These are phyloP conservation scores for Penicillium freii DNA, from an alignment of 2,329 filamentous ascomycete species.

Conservation along the genomic window DNA sequence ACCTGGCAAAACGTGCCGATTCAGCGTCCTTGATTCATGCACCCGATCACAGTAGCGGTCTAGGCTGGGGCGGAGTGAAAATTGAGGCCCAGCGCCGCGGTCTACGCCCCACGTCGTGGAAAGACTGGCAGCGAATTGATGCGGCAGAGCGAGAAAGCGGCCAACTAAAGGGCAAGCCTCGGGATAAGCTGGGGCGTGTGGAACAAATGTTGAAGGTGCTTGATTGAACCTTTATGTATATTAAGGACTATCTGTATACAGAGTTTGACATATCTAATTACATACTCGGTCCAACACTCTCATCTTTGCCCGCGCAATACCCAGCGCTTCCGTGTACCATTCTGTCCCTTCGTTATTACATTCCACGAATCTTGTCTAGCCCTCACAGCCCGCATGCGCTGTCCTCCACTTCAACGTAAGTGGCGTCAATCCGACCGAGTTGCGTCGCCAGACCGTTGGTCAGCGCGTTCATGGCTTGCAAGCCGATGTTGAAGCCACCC, in stretches of 20 bases:
- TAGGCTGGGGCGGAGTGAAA: slow-evolving; percentile 77
- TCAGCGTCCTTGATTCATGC: slow-evolving; percentile 49
- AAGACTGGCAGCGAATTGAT: slow-evolving; percentile 85
- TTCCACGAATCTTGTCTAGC: neutral
- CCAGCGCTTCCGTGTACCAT: neutral
- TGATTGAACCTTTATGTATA: slow-evolving; percentile 19
- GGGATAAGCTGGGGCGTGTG: slow-evolving; percentile 64
- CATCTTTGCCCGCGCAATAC: neutral
- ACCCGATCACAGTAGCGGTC: slow-evolving; percentile 39
- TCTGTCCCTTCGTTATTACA: neutral
- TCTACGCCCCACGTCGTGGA: slow-evolving; percentile 70
- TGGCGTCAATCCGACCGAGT: slow-evolving; percentile 43
- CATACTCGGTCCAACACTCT: neutral
- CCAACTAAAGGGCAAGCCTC: slow-evolving; percentile 65
- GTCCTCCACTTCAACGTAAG: slow-evolving; percentile 25
- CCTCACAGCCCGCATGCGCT: slow-evolving; percentile 15
- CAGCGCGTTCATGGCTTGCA: slow-evolving; percentile 50
- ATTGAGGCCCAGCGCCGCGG: slow-evolving; percentile 56
- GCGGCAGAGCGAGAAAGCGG: slow-evolving; percentile 70
- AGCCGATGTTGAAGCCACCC: slow-evolving; percentile 51
- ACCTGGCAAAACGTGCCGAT: slow-evolving; percentile 57
- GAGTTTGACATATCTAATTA: neutral
- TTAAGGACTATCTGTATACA: slow-evolving; percentile 2
- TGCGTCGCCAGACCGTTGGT: slow-evolving; percentile 47
- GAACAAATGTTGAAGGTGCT: slow-evolving; percentile 57